Percentiles rank a stretch among this genome's conserved stretches.
phyloP scores from a whole-genome alignment of 129 eudicot species.

The Ambrosia artemisiifolia region DNA sequence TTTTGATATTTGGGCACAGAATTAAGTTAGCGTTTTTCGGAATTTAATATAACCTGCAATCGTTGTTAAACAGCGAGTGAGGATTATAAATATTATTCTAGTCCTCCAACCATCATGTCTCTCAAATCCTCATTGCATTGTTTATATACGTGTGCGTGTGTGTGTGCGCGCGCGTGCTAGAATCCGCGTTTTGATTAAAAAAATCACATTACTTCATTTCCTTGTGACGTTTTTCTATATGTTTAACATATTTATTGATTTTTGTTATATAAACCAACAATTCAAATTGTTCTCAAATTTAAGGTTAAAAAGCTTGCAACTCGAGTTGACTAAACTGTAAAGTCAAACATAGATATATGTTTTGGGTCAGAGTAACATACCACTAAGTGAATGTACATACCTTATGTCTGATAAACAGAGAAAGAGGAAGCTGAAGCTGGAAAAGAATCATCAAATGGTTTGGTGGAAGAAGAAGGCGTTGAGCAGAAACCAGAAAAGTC shows the following conservation, averaged over 20 bases:
- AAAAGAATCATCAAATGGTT: slow-evolving; percentile 39
- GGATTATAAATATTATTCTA: background rate
- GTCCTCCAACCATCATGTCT: background rate
- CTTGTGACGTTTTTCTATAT: background rate
- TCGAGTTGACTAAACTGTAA: background rate
- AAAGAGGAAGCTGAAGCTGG: slow-evolving; percentile 75
- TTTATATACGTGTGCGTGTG: background rate
- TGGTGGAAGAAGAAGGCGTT: slow-evolving; percentile 25
- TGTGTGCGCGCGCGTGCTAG: too few relatives aligned
- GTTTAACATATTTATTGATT: background rate
- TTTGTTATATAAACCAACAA: background rate
- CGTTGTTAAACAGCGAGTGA: background rate
- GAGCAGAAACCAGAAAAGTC: slow-evolving; percentile 34
- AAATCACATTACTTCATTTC: background rate
- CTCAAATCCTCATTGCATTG: background rate
- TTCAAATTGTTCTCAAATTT: background rate
- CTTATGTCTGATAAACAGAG: slow-evolving; percentile 40
- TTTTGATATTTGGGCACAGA: background rate
- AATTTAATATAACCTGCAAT: background rate
- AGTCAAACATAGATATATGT: background rate
- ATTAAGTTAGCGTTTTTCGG: background rate
- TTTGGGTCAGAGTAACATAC: background rate
- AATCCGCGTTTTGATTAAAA: background rate
- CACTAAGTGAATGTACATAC: background rate
- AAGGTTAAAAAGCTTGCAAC: background rate